Conservation (phyloP, 2,329 filamentous ascomycete genomes). For the Emergomyces orientalis region DNA sequence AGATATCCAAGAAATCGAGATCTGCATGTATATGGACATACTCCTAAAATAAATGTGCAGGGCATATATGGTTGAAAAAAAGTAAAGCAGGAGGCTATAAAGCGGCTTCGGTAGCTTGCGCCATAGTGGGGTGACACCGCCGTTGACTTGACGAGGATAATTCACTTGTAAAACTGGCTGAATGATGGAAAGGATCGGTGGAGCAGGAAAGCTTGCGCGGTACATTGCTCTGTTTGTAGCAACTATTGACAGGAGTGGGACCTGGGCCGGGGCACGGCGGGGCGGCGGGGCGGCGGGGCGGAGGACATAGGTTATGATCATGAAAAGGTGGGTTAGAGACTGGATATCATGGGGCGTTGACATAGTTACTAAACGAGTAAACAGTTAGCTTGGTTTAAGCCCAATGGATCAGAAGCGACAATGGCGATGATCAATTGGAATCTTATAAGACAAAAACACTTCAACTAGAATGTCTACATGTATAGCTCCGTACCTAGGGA, state of each 20-base stretch:
- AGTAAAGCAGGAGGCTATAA: neutral
- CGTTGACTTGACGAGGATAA: neutral
- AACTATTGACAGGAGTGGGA: neutral
- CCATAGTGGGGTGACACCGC: neutral
- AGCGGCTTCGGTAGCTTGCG: neutral
- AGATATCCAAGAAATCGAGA: neutral
- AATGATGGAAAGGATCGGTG: neutral
- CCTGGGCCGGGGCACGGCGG: too few species aligned
- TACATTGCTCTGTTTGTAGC: neutral
- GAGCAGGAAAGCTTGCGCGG: neutral
- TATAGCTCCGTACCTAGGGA: conserved; percentile 57
- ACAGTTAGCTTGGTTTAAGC: conserved; percentile 13
- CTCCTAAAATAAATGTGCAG: neutral
- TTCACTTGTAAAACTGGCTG: neutral
- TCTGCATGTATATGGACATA: neutral
- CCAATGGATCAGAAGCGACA: neutral
- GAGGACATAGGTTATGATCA: neutral
- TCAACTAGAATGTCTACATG: neutral
- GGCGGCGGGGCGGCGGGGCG: neutral
- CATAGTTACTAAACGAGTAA: conserved; percentile 25
- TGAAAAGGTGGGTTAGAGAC: neutral
- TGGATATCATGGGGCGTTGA: conserved; percentile 24
- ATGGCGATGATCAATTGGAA: too few species aligned
- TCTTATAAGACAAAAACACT: too few species aligned
- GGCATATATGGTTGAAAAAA: neutral